Base-by-base conservation (phyloP, 495 filamentous ascomycete genomes). In the Aspergillus avenaceus region DNA sequence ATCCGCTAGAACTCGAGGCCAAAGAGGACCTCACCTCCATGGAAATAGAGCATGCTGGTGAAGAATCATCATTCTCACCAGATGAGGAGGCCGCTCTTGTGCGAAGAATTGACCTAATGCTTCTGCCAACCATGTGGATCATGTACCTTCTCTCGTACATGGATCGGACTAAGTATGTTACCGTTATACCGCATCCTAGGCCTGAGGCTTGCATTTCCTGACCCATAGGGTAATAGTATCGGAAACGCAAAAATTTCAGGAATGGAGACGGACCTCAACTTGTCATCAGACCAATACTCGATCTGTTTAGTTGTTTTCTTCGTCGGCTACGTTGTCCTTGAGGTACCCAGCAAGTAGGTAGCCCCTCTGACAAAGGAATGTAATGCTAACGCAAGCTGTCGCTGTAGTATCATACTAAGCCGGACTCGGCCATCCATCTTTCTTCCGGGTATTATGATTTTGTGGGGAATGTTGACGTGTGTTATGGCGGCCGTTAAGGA, bases 81-180 rank as follows among this genome's bases (percentile, higher is more conserved):
- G 55, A 59, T 28, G 60, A 61, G 38, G 60, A 66, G 47, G 58
- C 58, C 24, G 56, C 52, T 2, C 56, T 79, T 14, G 70, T 79
- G 22, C 64, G 58, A 37, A 80, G 79, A 61, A 62, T 80, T 12
- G 77, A 79, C 51, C 46, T 60, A 29, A 73, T 60, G 34, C 68
- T 80, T 27, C 66, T 80, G 66, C 73, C 72, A 28, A 67, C 64
- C 5, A 61, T 78, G 24, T 78, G 72, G 62, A 34, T 69, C 29
- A 76, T 78, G 72, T 78, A 79, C 43, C 69, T 76, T 47, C 56
- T 81, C 8, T 74, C 73, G 44, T 74, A 70, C 31, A 56, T 76
- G 45, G 78, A 80, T 48, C 59, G 76, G 26, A 78, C 74, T 11
- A 63, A 63, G 58, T 60, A 51, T 16, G 53, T 49, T 13, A 13